Conservation (phyloP, 768 basidiomycete species). For the Calocybe gangraenosa region DNA sequence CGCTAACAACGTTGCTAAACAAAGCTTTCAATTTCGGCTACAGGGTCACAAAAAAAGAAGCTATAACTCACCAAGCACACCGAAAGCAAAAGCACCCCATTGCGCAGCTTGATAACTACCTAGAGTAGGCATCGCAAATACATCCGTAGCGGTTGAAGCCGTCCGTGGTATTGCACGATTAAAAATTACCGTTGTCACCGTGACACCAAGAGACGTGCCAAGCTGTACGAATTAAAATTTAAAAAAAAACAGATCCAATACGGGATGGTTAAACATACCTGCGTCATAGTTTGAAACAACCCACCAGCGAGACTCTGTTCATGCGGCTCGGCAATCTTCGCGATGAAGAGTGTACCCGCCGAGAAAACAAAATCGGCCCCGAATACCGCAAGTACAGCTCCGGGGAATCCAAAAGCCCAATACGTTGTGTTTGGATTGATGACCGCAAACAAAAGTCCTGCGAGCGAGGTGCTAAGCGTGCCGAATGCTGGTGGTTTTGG, state of each 20-base stretch:
- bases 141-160: constrained; percentile 23
- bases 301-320: constrained; percentile 78
- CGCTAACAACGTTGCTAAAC: constrained; percentile 13
- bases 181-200: constrained; percentile 69
- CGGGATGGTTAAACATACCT: constrained; percentile 32
- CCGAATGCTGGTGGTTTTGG: constrained; percentile 32
- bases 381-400: constrained; percentile 58
- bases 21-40: background rate
- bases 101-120: constrained; percentile 57
- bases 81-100: constrained; percentile 64
- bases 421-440: constrained; percentile 54
- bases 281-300: constrained; percentile 75
- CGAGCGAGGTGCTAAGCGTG: constrained; percentile 51
- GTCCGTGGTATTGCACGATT: constrained; percentile 41
- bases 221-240: constrained; percentile 43
- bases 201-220: constrained; percentile 66
- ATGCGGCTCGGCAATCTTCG: constrained; percentile 57
- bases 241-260: too few species aligned
- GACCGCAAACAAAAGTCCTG: constrained; percentile 64
- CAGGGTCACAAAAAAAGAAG: background rate
- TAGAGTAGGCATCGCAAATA: constrained; percentile 29
- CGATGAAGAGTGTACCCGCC: constrained; percentile 69
- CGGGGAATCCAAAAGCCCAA: constrained; percentile 77
- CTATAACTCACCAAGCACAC: constrained; percentile 41
- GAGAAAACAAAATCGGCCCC: constrained; percentile 80